Evolutionary conservation across 352 stramenopile species (phyloP), one percentile per base, ranked within the genome.

Genomic region (Globisporangium cederbergense): DNA sequence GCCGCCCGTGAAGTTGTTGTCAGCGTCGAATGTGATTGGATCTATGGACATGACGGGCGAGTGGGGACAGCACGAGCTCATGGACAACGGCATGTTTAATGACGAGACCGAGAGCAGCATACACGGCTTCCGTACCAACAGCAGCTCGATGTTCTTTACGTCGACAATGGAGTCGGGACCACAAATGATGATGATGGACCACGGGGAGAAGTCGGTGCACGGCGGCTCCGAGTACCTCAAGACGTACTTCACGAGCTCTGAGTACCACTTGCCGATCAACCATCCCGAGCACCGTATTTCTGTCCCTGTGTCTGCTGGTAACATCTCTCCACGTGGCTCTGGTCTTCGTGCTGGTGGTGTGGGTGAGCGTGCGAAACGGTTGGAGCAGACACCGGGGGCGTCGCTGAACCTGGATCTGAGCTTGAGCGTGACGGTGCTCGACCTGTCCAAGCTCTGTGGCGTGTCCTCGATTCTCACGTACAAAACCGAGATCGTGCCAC

Each of bases 381-480:
- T 78, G 2, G 80, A 90, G 16, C 74, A 82, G 38, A 73, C 72
- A 28, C 34, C 72, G 2, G 58, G 60, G 8, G 42, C 65, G 18
- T 69, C 70, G 4, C 69, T 89, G 2, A 86, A 88, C 49, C 65
- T 89, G 9, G 83, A 91, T 54, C 58, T 91, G 3, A 92, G 77
- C 55, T 71, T 92, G 30, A 89, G 78, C 25, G 85, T 92, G 16
- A 89, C 76, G 18, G 66, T 90, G 40, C 64, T 94, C 30, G 85
- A 94, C 51, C 66, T 94, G 18, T 94, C 85, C 16, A 79, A 74
- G 54, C 73, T 94, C 3, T 94, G 85, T 45, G 85, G 85, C 30
- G 77, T 94, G 9, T 91, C 83, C 5, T 81, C 85, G 5, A 78
- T 90, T 14, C 60, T 94, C 38, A 91, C 79, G 59, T 90, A 90